Conservation (phyloP, 2,329 filamentous ascomycete genomes). For the Stagonosporopsis cucurbitacearum region DNA sequence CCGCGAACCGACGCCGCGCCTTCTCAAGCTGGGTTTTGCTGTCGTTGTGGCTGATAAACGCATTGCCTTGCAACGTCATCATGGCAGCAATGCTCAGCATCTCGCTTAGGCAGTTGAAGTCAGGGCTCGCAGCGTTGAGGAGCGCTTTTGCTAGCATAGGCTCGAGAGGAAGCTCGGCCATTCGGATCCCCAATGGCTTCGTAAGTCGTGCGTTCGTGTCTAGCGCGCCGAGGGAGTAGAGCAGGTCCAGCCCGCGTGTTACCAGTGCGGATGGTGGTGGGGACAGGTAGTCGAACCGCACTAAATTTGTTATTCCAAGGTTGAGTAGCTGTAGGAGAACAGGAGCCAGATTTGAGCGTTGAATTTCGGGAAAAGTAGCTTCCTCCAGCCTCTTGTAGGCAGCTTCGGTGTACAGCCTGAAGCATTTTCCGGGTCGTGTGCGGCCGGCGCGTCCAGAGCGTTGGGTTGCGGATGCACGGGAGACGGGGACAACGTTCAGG, state of each 20-base stretch:
- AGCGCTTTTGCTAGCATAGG: constrained; percentile 95
- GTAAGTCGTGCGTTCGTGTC: constrained; percentile 92
- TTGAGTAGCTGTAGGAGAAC: constrained; percentile 92
- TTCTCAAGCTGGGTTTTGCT: constrained; percentile 78
- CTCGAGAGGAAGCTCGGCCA: constrained; percentile 92
- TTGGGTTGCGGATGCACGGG: constrained; percentile 91
- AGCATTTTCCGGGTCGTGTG: constrained; percentile 91
- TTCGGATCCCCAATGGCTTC: constrained; percentile 81
- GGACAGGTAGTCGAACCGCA: constrained; percentile 87
- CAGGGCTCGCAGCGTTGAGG: constrained; percentile 66
- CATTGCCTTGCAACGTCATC: constrained; percentile 81
- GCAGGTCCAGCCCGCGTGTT: constrained; percentile 82
- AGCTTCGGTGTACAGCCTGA: constrained; percentile 84
- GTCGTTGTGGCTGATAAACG: constrained; percentile 83
- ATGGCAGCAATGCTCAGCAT: constrained; percentile 93
- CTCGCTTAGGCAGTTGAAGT: constrained; percentile 81
- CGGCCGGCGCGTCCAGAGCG: constrained; percentile 88
- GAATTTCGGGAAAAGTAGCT: constrained; percentile 85
- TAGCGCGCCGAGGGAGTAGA: constrained; percentile 85
- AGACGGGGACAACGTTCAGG: constrained; percentile 79
- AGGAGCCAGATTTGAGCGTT: constrained; percentile 87
- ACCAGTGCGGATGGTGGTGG: constrained; percentile 85
- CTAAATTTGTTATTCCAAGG: constrained; percentile 91
- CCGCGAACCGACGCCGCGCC: constrained; percentile 81
- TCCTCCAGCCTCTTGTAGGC: constrained; percentile 71